phyloP scores from a whole-genome alignment of 441 rosid genomes.

The Erysimum pusillum region DNA sequence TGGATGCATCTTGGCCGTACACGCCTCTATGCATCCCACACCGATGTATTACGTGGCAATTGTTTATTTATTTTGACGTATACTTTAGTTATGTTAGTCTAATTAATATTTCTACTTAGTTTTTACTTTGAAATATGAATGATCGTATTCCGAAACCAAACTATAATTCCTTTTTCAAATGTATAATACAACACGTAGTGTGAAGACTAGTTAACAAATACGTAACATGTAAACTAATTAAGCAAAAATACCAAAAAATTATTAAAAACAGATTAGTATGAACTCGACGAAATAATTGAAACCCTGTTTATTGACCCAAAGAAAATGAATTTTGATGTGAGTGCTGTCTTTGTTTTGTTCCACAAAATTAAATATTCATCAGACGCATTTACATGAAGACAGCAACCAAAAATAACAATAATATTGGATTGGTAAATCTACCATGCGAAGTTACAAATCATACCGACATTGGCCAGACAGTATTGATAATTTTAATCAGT shows the following conservation, averaged over 20 bases:
- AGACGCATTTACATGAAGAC: slow-evolving; percentile 17
- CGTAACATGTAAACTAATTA: slow-evolving; percentile 4
- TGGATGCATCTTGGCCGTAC: slow-evolving; percentile 40
- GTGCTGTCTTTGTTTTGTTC: slow-evolving; percentile 22
- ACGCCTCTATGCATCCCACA: slow-evolving; percentile 17
- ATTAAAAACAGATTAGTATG: slow-evolving; percentile 2
- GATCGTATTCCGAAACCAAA: too few relatives aligned
- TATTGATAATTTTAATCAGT: neutral
- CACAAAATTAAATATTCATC: slow-evolving; percentile 21
- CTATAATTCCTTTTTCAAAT: too few relatives aligned
- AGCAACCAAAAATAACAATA: neutral
- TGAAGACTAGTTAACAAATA: slow-evolving; percentile 16
- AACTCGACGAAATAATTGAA: slow-evolving; percentile 21
- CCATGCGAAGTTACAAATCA: slow-evolving; percentile 7
- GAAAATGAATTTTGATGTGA: slow-evolving; percentile 7
- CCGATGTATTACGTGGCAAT: neutral
- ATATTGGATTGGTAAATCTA: neutral
- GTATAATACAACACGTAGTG: neutral
- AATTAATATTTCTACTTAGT: too few relatives aligned
- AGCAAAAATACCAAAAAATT: neutral
- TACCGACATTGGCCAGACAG: neutral
- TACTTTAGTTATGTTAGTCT: too few relatives aligned
- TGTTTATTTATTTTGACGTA: neutral
- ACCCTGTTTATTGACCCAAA: neutral
- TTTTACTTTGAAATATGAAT: too few relatives aligned